phyloP scores from a whole-genome alignment of 768 basidiomycete genomes.

The Lactarius vividus region DNA sequence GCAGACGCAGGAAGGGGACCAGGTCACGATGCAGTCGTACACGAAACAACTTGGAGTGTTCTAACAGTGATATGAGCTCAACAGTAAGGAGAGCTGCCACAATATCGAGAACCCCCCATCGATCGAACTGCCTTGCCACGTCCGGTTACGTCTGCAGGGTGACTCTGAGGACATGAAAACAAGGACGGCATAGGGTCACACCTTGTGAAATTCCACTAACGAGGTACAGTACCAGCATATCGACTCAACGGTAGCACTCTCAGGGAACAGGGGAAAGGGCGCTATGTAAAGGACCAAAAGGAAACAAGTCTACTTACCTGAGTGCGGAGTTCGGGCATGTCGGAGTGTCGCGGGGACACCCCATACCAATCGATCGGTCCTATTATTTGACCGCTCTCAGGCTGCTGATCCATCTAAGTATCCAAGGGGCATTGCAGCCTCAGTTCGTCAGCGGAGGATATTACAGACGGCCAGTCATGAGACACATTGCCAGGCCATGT shows the following conservation, averaged over 20 bases:
- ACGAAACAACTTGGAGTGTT: neutral
- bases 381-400: neutral
- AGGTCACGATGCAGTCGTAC: too few species aligned
- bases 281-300: neutral
- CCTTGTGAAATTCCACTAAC: neutral
- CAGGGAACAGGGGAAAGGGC: neutral
- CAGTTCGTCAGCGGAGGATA: neutral
- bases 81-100: neutral
- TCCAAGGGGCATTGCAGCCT: neutral
- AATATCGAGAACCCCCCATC: neutral
- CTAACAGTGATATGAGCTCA: neutral
- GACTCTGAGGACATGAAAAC: neutral
- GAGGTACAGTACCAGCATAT: neutral
- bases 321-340: neutral
- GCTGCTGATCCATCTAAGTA: neutral
- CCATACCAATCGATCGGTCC: neutral
- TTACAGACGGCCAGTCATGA: neutral
- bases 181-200: neutral
- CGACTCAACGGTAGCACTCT: neutral
- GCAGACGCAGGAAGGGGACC: neutral
- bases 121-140: neutral
- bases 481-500: neutral
- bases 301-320: neutral
- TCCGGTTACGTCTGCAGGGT: neutral
- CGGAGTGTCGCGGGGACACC: neutral